A percentile compares a stretch with the other conserved stretches of the same genome.
Evolutionary conservation across 768 basidiomycete species (phyloP).

Genomic region (Leccinellum albellum): DNA sequence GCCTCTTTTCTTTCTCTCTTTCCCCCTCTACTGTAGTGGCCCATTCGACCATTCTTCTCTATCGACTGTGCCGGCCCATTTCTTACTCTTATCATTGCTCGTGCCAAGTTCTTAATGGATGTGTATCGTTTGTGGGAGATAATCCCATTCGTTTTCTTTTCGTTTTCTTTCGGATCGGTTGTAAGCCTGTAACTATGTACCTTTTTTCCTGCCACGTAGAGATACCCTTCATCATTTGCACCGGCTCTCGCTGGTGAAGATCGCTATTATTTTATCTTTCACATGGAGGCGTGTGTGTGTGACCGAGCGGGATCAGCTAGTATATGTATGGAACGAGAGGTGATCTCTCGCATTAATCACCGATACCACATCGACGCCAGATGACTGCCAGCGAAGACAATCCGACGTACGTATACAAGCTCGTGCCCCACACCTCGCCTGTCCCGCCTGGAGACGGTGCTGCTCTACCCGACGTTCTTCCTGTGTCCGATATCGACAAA

Average conservation of each 20-base stretch:
- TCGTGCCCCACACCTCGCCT: slow-evolving; percentile 42
- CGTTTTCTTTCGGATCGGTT: slow-evolving; percentile 9
- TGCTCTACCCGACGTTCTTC: slow-evolving; percentile 43
- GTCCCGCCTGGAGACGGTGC: slow-evolving; percentile 26
- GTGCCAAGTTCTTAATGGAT: slow-evolving; percentile 16
- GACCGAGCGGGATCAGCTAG: not conserved
- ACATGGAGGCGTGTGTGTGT: not conserved
- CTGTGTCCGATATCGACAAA: slow-evolving; percentile 47
- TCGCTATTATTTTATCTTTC: not conserved
- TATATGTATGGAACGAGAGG: not conserved
- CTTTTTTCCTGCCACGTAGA: slow-evolving; percentile 12
- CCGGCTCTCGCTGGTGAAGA: not conserved
- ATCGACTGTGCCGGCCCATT: slow-evolving; percentile 7
- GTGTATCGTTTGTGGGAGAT: slow-evolving; percentile 15
- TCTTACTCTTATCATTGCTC: slow-evolving; percentile 9
- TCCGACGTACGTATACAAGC: slow-evolving; percentile 61
- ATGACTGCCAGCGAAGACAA: slow-evolving; percentile 4
- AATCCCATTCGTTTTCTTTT: not conserved
- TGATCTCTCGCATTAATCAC: not conserved
- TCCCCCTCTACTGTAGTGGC: slow-evolving; percentile 9
- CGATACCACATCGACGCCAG: not conserved
- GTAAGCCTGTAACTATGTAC: slow-evolving; percentile 26
- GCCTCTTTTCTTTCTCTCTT: slow-evolving; percentile 1
- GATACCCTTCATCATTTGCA: slow-evolving; percentile 25
- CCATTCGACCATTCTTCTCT: slow-evolving; percentile 5